Evolutionary conservation across 257 asterid species (phyloP).

Genomic region (Handroanthus guayacan): DNA sequence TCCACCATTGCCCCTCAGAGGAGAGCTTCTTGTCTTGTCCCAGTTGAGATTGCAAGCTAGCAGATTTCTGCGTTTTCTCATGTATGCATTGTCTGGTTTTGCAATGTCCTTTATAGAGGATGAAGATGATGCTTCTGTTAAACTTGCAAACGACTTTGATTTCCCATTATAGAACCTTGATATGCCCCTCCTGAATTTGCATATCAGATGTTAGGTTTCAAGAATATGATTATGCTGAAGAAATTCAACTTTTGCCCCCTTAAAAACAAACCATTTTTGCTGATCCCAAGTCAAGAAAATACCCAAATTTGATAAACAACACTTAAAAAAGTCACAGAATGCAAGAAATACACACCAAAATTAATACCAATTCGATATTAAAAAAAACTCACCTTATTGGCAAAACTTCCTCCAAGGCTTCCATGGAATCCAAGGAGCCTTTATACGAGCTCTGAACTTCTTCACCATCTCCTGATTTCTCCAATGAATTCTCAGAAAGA

Average conservation of each 20-base stretch:
- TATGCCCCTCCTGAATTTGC: slow-evolving; percentile 66
- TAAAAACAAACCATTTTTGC: no score
- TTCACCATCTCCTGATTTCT: slow-evolving; percentile 56
- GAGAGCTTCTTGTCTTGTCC: slow-evolving; percentile 54
- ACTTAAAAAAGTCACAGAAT: slow-evolving; percentile 5
- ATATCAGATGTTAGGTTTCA: slow-evolving; percentile 23
- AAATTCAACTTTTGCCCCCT: neutral
- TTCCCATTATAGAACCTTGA: slow-evolving; percentile 85
- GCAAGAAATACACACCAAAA: neutral
- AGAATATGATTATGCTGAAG: neutral
- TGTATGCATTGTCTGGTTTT: slow-evolving; percentile 69
- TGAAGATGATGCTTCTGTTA: slow-evolving; percentile 58
- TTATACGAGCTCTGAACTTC: slow-evolving; percentile 83
- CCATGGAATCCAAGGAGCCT: slow-evolving; percentile 70
- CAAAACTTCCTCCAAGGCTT: slow-evolving; percentile 67
- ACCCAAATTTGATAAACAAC: neutral
- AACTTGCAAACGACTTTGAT: slow-evolving; percentile 82
- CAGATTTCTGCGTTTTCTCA: slow-evolving; percentile 62
- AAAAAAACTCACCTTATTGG: slow-evolving; percentile 63
- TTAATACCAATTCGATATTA: neutral
- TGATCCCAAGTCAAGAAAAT: no score
- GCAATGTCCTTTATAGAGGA: slow-evolving; percentile 56
- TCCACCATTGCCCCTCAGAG: slow-evolving; percentile 48
- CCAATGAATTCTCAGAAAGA: slow-evolving; percentile 64
- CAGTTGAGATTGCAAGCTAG: slow-evolving; percentile 52